A percentile compares a stretch with the other conserved stretches of the same genome.
phyloP scores from a whole-genome alignment of 2,329 filamentous ascomycete genomes.

The Dactylellina haptotyla region DNA sequence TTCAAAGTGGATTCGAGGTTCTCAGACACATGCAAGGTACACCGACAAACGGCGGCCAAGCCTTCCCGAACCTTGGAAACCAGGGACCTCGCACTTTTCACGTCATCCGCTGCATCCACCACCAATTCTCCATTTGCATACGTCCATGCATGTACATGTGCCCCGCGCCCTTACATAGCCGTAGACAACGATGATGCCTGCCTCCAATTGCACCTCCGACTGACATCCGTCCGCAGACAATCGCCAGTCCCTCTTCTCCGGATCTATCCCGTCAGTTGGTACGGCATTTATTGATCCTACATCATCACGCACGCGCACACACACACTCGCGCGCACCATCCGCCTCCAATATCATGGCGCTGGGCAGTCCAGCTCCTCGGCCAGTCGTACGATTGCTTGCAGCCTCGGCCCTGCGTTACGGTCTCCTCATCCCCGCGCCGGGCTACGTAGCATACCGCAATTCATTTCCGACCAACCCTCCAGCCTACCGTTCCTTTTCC shows the following conservation, averaged over 20 bases:
- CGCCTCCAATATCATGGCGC: slow-evolving; percentile 19
- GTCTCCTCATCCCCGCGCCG: slow-evolving; percentile 45
- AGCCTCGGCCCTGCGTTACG: slow-evolving; percentile 45
- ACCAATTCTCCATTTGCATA: too few relatives aligned
- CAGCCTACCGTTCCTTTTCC: slow-evolving; percentile 12
- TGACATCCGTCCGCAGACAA: too few relatives aligned
- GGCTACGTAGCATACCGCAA: slow-evolving; percentile 38
- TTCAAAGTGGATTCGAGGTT: neutral
- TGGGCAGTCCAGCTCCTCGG: slow-evolving; percentile 34
- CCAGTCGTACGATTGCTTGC: slow-evolving; percentile 36
- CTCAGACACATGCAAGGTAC: slow-evolving; percentile 39
- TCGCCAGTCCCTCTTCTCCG: neutral
- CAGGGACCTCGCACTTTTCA: neutral
- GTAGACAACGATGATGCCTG: too few relatives aligned
- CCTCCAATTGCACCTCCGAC: too few relatives aligned
- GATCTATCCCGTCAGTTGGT: neutral
- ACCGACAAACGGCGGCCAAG: neutral
- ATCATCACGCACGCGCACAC: too few relatives aligned
- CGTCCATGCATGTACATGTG: too few relatives aligned
- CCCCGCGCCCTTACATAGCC: too few relatives aligned
- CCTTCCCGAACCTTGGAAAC: neutral
- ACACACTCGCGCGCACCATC: too few relatives aligned
- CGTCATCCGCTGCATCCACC: slow-evolving; percentile 3
- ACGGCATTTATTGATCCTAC: too few relatives aligned
- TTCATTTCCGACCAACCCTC: neutral